phyloP scores from a whole-genome alignment of 2,329 filamentous ascomycete species.

The Aspergillus hortae region DNA sequence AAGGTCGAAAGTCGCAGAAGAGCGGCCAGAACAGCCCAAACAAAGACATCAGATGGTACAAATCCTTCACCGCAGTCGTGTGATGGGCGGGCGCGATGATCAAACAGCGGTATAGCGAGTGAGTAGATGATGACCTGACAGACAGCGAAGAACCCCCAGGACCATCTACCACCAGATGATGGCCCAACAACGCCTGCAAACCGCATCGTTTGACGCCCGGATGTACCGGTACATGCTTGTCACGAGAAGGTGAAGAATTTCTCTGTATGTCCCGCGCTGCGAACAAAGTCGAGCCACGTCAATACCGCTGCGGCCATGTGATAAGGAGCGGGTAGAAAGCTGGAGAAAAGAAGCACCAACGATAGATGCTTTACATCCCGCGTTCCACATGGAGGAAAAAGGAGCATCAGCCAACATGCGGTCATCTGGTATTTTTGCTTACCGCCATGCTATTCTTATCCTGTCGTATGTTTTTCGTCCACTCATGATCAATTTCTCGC shows the following conservation, averaged over 20 bases:
- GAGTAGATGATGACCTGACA: not conserved
- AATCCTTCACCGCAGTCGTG: constrained; percentile 1
- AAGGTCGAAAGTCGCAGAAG: not conserved
- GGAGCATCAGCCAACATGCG: not conserved
- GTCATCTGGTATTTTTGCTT: not conserved
- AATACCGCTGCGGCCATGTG: constrained; percentile 14
- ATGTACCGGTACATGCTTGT: not conserved
- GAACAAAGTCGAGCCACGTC: constrained; percentile 19
- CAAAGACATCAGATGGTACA: not conserved
- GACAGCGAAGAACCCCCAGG: not conserved
- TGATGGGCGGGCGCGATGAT: not conserved
- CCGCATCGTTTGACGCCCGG: not conserved
- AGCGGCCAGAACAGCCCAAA: not conserved
- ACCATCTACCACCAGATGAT: not conserved
- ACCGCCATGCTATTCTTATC: not conserved
- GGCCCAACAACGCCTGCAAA: not conserved
- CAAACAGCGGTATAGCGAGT: not conserved
- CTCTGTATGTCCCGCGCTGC: constrained; percentile 8
- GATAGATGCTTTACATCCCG: not conserved
- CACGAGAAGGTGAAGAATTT: constrained; percentile 12
- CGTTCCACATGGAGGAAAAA: not conserved
- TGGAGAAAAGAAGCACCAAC: not conserved
- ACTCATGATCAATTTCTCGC: not conserved
- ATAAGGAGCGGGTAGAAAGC: not conserved
- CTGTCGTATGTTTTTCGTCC: not conserved